These are phyloP conservation scores for Zygoascus bituminiphila DNA, from an alignment of 805 yeast species.

Conservation along the genomic window DNA sequence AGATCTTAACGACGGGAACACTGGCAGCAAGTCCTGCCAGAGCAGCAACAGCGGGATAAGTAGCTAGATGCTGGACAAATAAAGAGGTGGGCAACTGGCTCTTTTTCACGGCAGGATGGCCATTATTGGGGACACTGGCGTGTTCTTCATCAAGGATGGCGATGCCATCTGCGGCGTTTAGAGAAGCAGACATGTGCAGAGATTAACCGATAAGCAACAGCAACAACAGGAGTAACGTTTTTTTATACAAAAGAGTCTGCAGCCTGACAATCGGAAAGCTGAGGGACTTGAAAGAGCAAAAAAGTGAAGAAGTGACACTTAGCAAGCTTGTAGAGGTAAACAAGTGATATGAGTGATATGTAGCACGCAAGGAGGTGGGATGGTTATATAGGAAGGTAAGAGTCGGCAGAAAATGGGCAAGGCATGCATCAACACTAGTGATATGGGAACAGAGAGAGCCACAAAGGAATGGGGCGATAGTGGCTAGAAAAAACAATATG, in stretches of 20 bases:
- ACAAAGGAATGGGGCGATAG: too few relatives aligned
- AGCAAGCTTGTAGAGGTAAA: not conserved
- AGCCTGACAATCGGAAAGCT: too few relatives aligned
- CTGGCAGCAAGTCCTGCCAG: constrained; percentile 50
- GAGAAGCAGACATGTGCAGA: not conserved
- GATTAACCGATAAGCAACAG: not conserved
- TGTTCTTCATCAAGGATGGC: not conserved
- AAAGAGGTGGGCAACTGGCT: constrained; percentile 22
- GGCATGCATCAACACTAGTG: too few relatives aligned
- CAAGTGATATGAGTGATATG: not conserved
- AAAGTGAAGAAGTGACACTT: not conserved
- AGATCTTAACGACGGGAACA: constrained; percentile 48
- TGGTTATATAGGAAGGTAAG: too few relatives aligned
- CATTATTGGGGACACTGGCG: not conserved
- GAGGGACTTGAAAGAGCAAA: not conserved
- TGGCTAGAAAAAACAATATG: too few relatives aligned
- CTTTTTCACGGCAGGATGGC: not conserved
- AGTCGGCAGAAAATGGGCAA: too few relatives aligned
- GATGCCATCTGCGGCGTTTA: constrained; percentile 1
- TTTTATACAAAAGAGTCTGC: too few relatives aligned
- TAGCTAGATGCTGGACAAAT: constrained; percentile 43
- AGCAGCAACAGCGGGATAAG: constrained; percentile 50
- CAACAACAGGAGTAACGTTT: too few relatives aligned
- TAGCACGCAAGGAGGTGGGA: not conserved
- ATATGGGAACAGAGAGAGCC: too few relatives aligned